Base-by-base conservation (phyloP, 345 rosid species). In the Bruguiera parviflora region DNA sequence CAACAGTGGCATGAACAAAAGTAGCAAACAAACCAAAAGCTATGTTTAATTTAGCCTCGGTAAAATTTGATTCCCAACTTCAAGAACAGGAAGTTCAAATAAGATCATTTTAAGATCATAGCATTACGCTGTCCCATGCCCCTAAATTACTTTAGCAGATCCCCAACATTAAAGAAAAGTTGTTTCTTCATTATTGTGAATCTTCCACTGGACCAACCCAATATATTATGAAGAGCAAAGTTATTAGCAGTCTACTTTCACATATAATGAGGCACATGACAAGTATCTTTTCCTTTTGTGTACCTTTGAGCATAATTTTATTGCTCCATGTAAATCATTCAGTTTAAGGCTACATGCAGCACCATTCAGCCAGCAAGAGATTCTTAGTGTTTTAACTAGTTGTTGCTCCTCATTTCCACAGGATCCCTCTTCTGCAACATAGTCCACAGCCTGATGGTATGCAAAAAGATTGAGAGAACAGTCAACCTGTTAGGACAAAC, bases 321-420 rank as follows among this genome's bases (percentile, higher is more conserved):
- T 81, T 49, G 84, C 83, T 81, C 20, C 87, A 73, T 49, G 80
- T 68, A 77, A 84, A 63, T 84, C 76, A 58, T 78, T 69, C 47
- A 81, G 77, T 72, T 81, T 86, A 71, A 86, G 85, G 76, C 84
- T 31, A 79, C 88, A 86, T 56, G 88, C 91, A 53, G 91, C 91
- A 74, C 77, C 78, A 73, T 86, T 84, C 70, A 84, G 73, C 88
- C 84, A 82, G 86, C 87, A 84, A 59, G 85, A 84, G 3, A 81
- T 75, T 71, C 83, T 81, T 66, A 84, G 61, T 25, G 70, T 70
- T 76, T 81, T 81, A 25, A 80, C 83, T n/a, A 67, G 66, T 70
- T 75, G 83, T 61, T 71, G 63, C 63, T 84, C 85, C 61, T 70
- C 81, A 75, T 80, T 88, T 52, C 57, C 82, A 66, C 80, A 88